Base-by-base conservation (phyloP, 768 basidiomycete species). In the Leccinum sublutescens region DNA sequence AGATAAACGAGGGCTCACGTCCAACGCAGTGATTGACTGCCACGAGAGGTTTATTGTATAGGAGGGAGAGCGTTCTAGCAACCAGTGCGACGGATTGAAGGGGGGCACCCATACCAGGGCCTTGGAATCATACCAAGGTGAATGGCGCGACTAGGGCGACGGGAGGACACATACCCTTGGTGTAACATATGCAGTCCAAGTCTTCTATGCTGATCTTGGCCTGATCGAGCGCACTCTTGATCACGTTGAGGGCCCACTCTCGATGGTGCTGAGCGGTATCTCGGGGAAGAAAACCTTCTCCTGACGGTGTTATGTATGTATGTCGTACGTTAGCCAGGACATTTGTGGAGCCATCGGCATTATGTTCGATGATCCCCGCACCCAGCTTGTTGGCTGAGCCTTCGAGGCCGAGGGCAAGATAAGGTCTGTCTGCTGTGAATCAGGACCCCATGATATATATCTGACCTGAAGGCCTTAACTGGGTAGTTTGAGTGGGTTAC, bases 11-110 rank as follows among this genome's bases (percentile, higher is more conserved):
- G 5, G 8, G 57, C 58, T 76, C 93, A 98, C 97, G 97, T 52
- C 97, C 97, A 33, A 99, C 87, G 67, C 97, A 99, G 74, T 99
- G 97, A 72, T 99, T 99, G n/a, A 98, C 97, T 1, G 94, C 95
- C 4, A 99, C 86, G 5, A 99, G 80, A 3, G 97, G 96, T 68
- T 97, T 98, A 66, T 84, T 75, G 73, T 89, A 95, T 58, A 99
- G 72, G 4, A 97, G 81, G 2, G 93, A 88, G 34, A 99, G 78
- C 1, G 93, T 96, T 51, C 97, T 82, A 1, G 97, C 97, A 33
- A 98, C 91, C 27, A 99, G 77, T 1, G 93, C 95, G 14, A 98
- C 94, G 3, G 95, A 95, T 68, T 96, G 94, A 36, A 99, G 74
- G 2, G 97, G 97, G 36, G 93, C 95, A 50, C 97, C 97, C 97